Base-by-base conservation (phyloP, 75 land plant genomes). In the Cryptomeria japonica region DNA sequence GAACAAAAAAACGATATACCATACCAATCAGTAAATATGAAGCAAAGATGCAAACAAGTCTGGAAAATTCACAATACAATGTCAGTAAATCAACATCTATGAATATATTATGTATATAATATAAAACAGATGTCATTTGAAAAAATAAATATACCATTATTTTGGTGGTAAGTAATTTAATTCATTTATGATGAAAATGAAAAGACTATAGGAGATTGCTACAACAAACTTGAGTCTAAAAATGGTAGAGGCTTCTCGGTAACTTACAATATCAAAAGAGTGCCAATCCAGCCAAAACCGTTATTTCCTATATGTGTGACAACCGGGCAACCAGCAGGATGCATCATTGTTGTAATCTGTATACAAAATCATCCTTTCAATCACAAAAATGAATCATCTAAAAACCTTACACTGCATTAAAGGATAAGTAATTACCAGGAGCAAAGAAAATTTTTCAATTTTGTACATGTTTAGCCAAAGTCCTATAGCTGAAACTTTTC, bases 281-380 rank as follows among this genome's bases (percentile, higher is more conserved):
- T 95, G 25, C 94, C 90, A 87, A 96, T 92, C 96, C 97, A 96
- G 36, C 98, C 97, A 91, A 85, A 90, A 61, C 96, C 96, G 64
- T 83, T 75, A 34, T 85, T 86, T 3, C 91, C 88, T 73, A 86
- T 53, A n/a, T 88, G 73, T 11, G 89, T 90, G 61, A 94, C 93
- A 32, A 85, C 88, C 34, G 97, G 95, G 91, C 98, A 96, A 61
- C 97, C 98, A 34, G 95, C 94, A 84, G 98, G 98, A 90, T 96
- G 98, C 89, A 87, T 89, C 31, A 96, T 64, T 84, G 31, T 80
- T 31, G 93, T 90, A 85, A 87, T 87, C 98, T 96, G 93, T 78
- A 86, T 87, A 61, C 56, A 79, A 68, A 44, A 87, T 42, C 58
- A 77, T 85, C 80, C 25, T 88, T 42, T 64, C 18, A 31, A 38